These are phyloP conservation scores for Zasmidium angulare DNA, from an alignment of 2,329 filamentous ascomycete genomes.

Conservation along the genomic window DNA sequence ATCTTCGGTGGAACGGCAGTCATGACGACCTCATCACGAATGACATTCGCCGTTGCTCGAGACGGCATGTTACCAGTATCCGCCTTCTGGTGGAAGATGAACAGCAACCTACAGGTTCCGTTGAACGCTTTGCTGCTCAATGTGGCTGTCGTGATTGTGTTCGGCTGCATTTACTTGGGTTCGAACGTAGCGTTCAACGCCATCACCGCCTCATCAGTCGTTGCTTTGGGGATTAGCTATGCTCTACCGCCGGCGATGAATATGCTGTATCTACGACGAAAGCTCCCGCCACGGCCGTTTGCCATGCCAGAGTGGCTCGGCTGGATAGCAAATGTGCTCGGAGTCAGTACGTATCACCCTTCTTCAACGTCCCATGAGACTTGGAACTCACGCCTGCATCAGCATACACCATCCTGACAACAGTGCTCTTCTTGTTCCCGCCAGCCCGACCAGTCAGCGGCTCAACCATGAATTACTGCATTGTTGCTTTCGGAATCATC, in stretches of 20 bases:
- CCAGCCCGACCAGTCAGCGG: constrained; percentile 63
- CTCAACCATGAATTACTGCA: constrained; percentile 67
- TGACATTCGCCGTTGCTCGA: constrained; percentile 39
- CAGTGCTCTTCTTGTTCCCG: constrained; percentile 73
- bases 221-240: constrained; percentile 70
- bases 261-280: constrained; percentile 63
- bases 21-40: constrained; percentile 38
- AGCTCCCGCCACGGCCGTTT: constrained; percentile 62
- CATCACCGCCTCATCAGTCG: constrained; percentile 56
- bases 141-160: constrained; percentile 33
- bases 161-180: constrained; percentile 39
- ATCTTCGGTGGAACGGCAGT: constrained; percentile 37
- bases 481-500: constrained; percentile 59
- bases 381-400: constrained; percentile 32
- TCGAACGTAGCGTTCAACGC: constrained; percentile 39
- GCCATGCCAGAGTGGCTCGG: constrained; percentile 55
- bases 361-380: background rate
- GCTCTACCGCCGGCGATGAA: constrained; percentile 73
- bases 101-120: constrained; percentile 36
- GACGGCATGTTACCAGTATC: constrained; percentile 38
- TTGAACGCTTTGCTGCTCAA: constrained; percentile 36
- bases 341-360: constrained; percentile 45
- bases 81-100: constrained; percentile 35
- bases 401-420: constrained; percentile 67
- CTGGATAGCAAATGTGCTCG: constrained; percentile 62